Percentiles rank a stretch among this genome's conserved stretches.
phyloP scores from a whole-genome alignment of 1,139 yeast genomes.

The Petasospora rhodanensis region DNA sequence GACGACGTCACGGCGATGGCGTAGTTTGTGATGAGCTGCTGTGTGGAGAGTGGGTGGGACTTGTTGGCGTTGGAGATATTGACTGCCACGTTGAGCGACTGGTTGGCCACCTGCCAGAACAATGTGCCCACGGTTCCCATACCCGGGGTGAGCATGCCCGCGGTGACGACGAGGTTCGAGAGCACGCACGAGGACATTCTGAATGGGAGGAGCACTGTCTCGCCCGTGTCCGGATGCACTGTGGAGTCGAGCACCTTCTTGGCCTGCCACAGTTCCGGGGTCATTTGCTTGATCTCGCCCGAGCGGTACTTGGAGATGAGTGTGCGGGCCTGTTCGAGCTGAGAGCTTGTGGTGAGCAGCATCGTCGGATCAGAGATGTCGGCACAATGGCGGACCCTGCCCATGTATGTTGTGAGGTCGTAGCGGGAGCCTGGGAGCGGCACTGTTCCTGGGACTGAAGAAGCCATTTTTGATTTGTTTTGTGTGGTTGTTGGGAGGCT shows the following conservation, averaged over 20 bases:
- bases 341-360: conserved; percentile 66
- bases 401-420: conserved; percentile 81
- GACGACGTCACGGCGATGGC: conserved; percentile 90
- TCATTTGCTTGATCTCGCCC: conserved; percentile 57
- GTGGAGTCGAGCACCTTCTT: conserved; percentile 83
- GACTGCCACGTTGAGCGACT: conserved; percentile 91
- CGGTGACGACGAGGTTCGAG: conserved; percentile 89
- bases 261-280: conserved; percentile 86
- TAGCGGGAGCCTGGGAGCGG: conserved; percentile 73
- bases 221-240: conserved; percentile 93
- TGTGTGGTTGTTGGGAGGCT: conserved; percentile 1
- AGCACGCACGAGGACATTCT: conserved; percentile 96
- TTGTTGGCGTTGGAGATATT: conserved; percentile 95
- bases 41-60: conserved; percentile 80
- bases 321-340: conserved; percentile 60
- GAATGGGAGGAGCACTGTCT: conserved; percentile 85
- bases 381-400: conserved; percentile 90
- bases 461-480: conserved; percentile 55
- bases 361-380: conserved; percentile 90
- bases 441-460: conserved; percentile 78
- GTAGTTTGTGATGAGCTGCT: conserved; percentile 74
- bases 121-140: conserved; percentile 85
- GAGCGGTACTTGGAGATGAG: conserved; percentile 68
- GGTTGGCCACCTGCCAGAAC: conserved; percentile 98
- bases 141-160: conserved; percentile 96